Evolutionary conservation across 2,329 filamentous ascomycete species (phyloP).

Genomic region (Talaromyces sp.): DNA sequence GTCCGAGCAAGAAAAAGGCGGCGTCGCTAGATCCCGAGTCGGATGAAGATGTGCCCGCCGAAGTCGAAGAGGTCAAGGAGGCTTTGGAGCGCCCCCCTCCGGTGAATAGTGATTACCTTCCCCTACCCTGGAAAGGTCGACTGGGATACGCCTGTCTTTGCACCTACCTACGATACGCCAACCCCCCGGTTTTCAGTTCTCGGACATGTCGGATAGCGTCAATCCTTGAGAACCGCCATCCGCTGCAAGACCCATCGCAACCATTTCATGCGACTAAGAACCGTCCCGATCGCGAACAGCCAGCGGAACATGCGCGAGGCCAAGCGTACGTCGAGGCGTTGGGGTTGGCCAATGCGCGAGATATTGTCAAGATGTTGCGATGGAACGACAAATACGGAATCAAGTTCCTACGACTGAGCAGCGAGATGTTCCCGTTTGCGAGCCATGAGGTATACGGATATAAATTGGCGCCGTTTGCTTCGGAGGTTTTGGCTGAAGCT

Average conservation of each 20-base stretch:
- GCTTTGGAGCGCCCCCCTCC: slow-evolving; percentile 65
- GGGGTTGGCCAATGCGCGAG: slow-evolving; percentile 75
- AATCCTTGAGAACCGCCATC: slow-evolving; percentile 84
- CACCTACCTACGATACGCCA: slow-evolving; percentile 80
- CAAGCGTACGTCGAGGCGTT: slow-evolving; percentile 71
- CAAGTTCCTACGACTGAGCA: slow-evolving; percentile 86
- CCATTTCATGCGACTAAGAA: slow-evolving; percentile 84
- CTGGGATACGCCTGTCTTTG: slow-evolving; percentile 91
- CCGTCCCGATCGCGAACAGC: slow-evolving; percentile 70
- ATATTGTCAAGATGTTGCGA: slow-evolving; percentile 78
- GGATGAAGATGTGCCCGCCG: slow-evolving; percentile 50
- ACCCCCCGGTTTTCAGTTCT: slow-evolving; percentile 82
- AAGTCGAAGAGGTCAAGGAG: slow-evolving; percentile 57
- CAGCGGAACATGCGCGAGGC: slow-evolving; percentile 64
- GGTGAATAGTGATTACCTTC: slow-evolving; percentile 77
- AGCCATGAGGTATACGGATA: slow-evolving; percentile 87
- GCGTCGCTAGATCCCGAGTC: slow-evolving; percentile 51
- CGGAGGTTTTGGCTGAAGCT: slow-evolving; percentile 70
- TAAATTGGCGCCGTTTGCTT: slow-evolving; percentile 76
- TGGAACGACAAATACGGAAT: slow-evolving; percentile 95
- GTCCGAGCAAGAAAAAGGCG: slow-evolving; percentile 21
- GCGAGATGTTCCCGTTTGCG: slow-evolving; percentile 96
- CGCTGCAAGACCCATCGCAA: slow-evolving; percentile 68
- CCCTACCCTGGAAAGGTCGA: slow-evolving; percentile 85
- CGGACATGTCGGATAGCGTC: slow-evolving; percentile 87